Evolutionary conservation across 2,329 filamentous ascomycete genomes (phyloP), one percentile per base, ranked within the genome.

Genomic region (Epichloe elymi): DNA sequence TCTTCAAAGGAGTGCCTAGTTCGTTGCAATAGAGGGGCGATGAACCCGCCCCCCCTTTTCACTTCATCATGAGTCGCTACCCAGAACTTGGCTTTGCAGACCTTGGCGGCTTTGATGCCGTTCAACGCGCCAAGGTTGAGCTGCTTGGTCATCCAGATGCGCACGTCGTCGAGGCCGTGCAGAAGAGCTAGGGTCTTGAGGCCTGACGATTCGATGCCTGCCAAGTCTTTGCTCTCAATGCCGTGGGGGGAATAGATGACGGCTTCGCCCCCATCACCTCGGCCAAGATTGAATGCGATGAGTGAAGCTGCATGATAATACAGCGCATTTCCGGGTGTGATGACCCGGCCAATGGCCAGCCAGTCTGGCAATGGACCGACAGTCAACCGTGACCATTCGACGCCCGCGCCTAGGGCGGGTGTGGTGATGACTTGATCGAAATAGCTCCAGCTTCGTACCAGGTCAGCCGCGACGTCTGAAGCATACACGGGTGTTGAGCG

Each of bases 231-330:
- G 15, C 70, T 64, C 0, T 70, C 65, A 47, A 84, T 77, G 35
- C 80, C 80, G 59, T 84, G 82, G 0, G 82, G 82, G 0, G 79
- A 80, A 65, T 84, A 85, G 37, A 85, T 66, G 33, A 85, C 61
- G 12, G 75, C 77, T 61, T 83, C 78, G 0, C 70, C 72, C 5
- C 42, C 38, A 37, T 19, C 12, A 20, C 35, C 43, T 26, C 8
- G 39, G 7, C 38, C 52, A 43, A 63, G 45, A 55, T 65, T 52
- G 55, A 83, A 83, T 1, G 71, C 70, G 48, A 85, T 67, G 56
- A 85, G 65, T 20, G 85, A 62, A 1, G 80, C 81, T 0, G 76
- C 75, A 63, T 83, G 82, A 59, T 80, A 82, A 61, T 79, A 78
- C 0, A 83, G 67, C 3, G 76, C 65, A 57, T 82, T 77, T 15